Conservation (phyloP, 768 basidiomycete genomes). For the Dentipellis fragilis region DNA sequence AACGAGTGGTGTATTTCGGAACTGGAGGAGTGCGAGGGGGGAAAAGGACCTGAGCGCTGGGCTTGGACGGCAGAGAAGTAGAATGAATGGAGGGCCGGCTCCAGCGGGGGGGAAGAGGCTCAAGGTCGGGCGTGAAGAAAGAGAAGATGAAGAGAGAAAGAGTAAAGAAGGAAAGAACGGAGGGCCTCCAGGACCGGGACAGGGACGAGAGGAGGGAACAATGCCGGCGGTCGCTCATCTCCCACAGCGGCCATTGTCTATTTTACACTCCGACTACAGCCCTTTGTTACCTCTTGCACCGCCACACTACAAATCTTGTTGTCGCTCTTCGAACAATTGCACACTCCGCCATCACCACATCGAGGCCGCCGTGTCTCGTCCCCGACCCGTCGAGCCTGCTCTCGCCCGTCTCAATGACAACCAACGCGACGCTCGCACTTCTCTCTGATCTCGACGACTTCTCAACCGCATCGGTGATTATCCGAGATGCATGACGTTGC, state of each 20-base stretch:
- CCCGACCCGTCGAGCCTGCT: neutral
- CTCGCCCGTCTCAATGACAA: neutral
- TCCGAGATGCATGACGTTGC: too few relatives aligned
- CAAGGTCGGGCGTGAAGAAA: constrained; percentile 13
- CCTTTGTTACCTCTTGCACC: neutral
- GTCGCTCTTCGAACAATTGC: neutral
- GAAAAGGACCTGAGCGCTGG: neutral
- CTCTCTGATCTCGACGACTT: too few relatives aligned
- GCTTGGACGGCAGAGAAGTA: constrained; percentile 7
- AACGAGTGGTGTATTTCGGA: constrained; percentile 6
- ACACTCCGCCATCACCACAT: too few relatives aligned
- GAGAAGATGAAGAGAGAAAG: constrained; percentile 7
- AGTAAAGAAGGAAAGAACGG: neutral
- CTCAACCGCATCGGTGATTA: too few relatives aligned
- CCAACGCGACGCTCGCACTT: too few relatives aligned
- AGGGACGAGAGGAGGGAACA: neutral
- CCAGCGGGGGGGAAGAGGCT: constrained; percentile 18
- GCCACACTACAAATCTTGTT: neutral
- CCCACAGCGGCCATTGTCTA: too few relatives aligned
- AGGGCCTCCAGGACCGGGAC: constrained; percentile 2
- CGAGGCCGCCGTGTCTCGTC: neutral
- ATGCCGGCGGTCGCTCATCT: neutral
- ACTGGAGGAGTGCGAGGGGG: constrained; percentile 1
- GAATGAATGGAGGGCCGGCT: constrained; percentile 30
- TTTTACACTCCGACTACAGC: neutral